Base-by-base conservation (phyloP, 2,329 filamentous ascomycete genomes). In the Penicillium sp. region DNA sequence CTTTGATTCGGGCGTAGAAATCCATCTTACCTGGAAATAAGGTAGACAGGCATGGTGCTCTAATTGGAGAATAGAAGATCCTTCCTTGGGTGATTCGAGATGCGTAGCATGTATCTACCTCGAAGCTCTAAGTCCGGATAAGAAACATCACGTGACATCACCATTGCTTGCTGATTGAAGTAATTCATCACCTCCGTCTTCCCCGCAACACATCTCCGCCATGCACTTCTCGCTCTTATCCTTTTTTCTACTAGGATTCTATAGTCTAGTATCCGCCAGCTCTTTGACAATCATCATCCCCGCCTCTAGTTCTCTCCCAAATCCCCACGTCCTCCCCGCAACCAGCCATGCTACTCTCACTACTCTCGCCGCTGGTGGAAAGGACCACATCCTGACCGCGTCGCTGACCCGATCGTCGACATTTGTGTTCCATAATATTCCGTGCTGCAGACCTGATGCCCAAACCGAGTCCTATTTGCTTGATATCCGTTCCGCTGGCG, bases 381-480 rank as follows among this genome's bases (percentile, higher is more conserved):
- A 55, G 19, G 57, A 58, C 86, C 49, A 86, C 86, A 19, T 78
- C 36, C 67, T 81, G 56, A 76, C 81, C 26, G 85, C 89, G 11
- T 86, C 86, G 9, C 76, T 96, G 9, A 85, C 86, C 11, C 77
- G 81, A 38, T 74, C 80, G 63, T 89, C 90, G 71, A 85, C 84
- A 23, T 91, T 97, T 68, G 80, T 84, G 59, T 96, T 97, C 78
- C 76, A 74, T 61, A 86, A 91, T 64, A 80, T 96, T 48, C 81
- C 82, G 23, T 51, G 49, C 29, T 53, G 50, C 10, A 7, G 18
- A 7, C 4, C 18, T 4, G 18, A 51, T 38, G 41, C 56, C 53
- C 38, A 63, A 32, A 56, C 68, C 26, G 55, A 67, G 1, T 90
- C 86, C 54, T 97, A 97, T 71, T 82, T 97, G 6, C 85, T 89